A percentile compares a stretch with the other conserved stretches of the same genome.
These are phyloP conservation scores for Blastobotrys petasosporus DNA, from an alignment of 1,139 yeast genomes.

Conservation along the genomic window DNA sequence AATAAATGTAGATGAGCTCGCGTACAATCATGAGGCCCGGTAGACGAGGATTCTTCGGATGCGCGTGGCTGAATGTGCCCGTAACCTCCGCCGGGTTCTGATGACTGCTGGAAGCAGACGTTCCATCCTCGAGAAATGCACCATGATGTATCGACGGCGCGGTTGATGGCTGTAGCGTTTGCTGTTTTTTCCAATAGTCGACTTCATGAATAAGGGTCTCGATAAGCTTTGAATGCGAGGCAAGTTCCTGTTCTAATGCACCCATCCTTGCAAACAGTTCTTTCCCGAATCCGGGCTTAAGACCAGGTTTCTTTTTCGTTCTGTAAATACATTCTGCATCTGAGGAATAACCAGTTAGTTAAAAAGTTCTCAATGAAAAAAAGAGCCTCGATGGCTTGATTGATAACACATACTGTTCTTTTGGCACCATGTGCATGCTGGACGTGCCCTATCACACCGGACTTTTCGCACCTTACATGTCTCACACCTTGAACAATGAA, in stretches of 20 bases:
- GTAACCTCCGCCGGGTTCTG: not conserved
- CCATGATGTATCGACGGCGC: not conserved
- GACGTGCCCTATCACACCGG: slow-evolving; percentile 19
- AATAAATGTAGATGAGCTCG: slow-evolving; percentile 19
- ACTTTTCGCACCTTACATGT: slow-evolving; percentile 22
- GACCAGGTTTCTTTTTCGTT: slow-evolving; percentile 21
- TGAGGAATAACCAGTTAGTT: slow-evolving; percentile 1
- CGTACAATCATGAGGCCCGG: not conserved
- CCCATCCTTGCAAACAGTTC: slow-evolving; percentile 18
- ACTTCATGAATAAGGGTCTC: slow-evolving; percentile 9
- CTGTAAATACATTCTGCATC: slow-evolving; percentile 19
- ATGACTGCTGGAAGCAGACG: not conserved
- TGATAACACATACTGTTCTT: slow-evolving; percentile 16
- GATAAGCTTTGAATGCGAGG: slow-evolving; percentile 9
- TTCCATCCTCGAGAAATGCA: no score
- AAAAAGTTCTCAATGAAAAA: not conserved
- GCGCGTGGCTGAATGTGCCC: not conserved
- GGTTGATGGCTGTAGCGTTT: not conserved
- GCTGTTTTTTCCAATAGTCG: slow-evolving; percentile 9
- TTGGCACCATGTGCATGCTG: slow-evolving; percentile 19
- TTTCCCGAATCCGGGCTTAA: slow-evolving; percentile 23
- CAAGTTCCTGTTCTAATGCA: slow-evolving; percentile 14
- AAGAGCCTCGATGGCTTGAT: no score
- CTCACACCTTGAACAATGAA: slow-evolving; percentile 14
- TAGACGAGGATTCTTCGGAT: not conserved